These are phyloP conservation scores for Sparassis latifolia DNA, from an alignment of 1,284 basidiomycete genomes.

Conservation along the genomic window DNA sequence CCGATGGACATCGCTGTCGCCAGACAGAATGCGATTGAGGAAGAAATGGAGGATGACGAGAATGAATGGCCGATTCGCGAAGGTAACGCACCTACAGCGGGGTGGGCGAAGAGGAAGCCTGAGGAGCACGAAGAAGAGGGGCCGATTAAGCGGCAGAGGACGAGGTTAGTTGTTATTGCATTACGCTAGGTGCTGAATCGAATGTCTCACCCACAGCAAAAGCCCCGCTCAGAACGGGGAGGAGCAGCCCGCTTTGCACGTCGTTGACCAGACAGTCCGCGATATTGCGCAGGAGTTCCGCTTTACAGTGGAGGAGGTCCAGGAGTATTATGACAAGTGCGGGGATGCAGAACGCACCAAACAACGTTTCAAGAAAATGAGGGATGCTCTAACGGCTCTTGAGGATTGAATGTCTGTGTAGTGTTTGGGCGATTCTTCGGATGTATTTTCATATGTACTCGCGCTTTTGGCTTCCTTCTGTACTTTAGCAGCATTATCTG, in stretches of 20 bases:
- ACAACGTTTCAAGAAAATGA: slow-evolving; percentile 58
- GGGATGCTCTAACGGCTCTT: slow-evolving; percentile 41
- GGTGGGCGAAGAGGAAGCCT: slow-evolving; percentile 58
- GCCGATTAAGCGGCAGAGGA: slow-evolving; percentile 21
- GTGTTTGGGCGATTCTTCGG: neutral
- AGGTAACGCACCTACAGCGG: slow-evolving; percentile 49
- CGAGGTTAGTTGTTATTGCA: slow-evolving; percentile 19
- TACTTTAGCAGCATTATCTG: no score
- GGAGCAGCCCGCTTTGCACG: slow-evolving; percentile 33
- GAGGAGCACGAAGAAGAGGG: slow-evolving; percentile 26
- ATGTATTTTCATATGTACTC: neutral
- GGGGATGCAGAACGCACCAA: slow-evolving; percentile 61
- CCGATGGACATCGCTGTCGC: slow-evolving; percentile 18
- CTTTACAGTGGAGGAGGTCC: slow-evolving; percentile 67
- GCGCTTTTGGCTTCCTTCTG: neutral
- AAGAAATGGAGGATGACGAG: slow-evolving; percentile 49
- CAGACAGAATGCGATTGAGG: slow-evolving; percentile 24
- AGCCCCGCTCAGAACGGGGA: slow-evolving; percentile 5
- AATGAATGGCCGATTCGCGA: slow-evolving; percentile 60
- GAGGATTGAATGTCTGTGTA: slow-evolving; percentile 12
- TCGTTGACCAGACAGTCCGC: slow-evolving; percentile 53
- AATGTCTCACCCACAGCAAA: neutral
- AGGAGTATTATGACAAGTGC: slow-evolving; percentile 65
- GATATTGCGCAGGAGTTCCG: slow-evolving; percentile 59
- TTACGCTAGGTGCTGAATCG: neutral